A percentile compares a stretch with the other conserved stretches of the same genome.
Conservation (phyloP, 768 basidiomycete species). For the Gautieria morchelliformis region DNA sequence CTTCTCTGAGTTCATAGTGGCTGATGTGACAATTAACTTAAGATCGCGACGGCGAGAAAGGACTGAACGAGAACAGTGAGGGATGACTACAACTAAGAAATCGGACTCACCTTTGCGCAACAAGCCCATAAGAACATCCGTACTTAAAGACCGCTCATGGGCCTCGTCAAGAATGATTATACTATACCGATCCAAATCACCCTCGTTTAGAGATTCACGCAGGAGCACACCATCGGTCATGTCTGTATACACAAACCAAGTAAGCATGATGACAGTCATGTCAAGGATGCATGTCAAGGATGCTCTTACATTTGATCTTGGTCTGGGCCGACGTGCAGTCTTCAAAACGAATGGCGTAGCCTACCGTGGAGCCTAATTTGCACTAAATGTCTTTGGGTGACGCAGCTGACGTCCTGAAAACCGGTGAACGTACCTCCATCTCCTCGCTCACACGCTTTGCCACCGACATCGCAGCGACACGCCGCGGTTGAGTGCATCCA, state of each 20-base stretch:
- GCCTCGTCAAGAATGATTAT: conserved; percentile 99
- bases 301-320: conserved; percentile 82
- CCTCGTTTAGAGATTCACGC: conserved; percentile 96
- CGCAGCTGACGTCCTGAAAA: not conserved
- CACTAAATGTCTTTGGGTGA: conserved; percentile 36
- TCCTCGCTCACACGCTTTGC: conserved; percentile 99
- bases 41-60: conserved; percentile 85
- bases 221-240: conserved; percentile 99
- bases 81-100: not conserved
- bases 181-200: conserved; percentile 94
- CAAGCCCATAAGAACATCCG: conserved; percentile 96
- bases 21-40: conserved; percentile 95
- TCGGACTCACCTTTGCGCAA: conserved; percentile 70
- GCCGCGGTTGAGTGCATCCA: conserved; percentile 95
- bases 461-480: conserved; percentile 99
- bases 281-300: too few relatives aligned
- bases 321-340: conserved; percentile 93
- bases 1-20: conserved; percentile 99
- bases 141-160: conserved; percentile 94
- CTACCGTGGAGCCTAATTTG: conserved; percentile 83
- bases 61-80: conserved; percentile 31
- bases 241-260: conserved; percentile 36
- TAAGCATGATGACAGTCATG: not conserved
- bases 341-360: conserved; percentile 97
- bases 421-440: conserved; percentile 65